phyloP scores from a whole-genome alignment of 1,284 basidiomycete genomes.

The Austroboletus novae-zelandiae region DNA sequence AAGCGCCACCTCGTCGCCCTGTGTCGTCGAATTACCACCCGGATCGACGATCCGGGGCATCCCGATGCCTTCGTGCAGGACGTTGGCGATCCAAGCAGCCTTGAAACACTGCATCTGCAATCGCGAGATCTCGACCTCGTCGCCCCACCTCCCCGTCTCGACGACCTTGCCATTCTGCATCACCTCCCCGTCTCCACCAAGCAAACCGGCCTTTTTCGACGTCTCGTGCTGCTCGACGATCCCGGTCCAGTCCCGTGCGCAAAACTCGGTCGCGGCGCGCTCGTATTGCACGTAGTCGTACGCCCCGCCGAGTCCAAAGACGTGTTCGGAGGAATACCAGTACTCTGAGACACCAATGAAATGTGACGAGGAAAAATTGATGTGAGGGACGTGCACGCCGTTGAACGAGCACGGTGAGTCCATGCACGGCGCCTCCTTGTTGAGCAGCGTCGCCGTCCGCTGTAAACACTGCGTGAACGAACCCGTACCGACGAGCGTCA shows the following conservation, averaged over 20 bases:
- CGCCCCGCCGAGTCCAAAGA: conserved; percentile 90
- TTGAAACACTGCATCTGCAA: conserved; percentile 99
- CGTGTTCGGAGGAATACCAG: conserved; percentile 98
- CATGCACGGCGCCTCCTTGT: conserved; percentile 82
- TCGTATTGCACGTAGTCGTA: conserved; percentile 98
- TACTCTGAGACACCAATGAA: conserved; percentile 99
- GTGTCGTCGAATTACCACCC: conserved; percentile 67
- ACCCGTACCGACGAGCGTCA: conserved; percentile 82
- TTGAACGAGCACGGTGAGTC: conserved; percentile 93
- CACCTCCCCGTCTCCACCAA: conserved; percentile 56
- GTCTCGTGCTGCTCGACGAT: conserved; percentile 71
- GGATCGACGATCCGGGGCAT: conserved; percentile 89
- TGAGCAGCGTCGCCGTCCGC: conserved; percentile 76
- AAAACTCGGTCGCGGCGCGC: conserved; percentile 86
- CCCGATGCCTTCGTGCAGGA: conserved; percentile 94
- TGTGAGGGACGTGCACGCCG: conserved; percentile 90
- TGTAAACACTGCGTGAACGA: conserved; percentile 85
- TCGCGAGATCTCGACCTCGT: conserved; percentile 76
- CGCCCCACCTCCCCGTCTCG: conserved; percentile 65
- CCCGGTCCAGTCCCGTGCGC: conserved; percentile 74
- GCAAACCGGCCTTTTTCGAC: conserved; percentile 43
- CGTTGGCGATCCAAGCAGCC: conserved; percentile 96
- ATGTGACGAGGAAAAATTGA: conserved; percentile 87
- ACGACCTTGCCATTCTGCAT: conserved; percentile 57
- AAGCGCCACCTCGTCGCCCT: conserved; percentile 64